A percentile compares a stretch with the other conserved stretches of the same genome.
Evolutionary conservation across 306 rosid species (phyloP).

Genomic region (Betula pendula): DNA sequence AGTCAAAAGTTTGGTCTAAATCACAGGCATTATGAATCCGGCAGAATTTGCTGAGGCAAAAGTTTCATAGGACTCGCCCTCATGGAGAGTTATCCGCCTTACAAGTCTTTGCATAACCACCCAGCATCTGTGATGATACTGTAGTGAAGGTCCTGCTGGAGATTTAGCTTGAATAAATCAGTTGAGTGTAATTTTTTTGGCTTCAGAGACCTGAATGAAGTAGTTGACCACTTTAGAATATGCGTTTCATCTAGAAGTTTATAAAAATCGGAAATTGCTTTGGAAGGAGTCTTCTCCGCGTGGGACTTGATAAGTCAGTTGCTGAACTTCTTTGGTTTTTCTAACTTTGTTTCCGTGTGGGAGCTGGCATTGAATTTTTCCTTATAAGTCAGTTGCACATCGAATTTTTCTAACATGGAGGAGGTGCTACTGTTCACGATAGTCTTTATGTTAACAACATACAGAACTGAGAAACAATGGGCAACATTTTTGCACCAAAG

Average conservation of each 20-base stretch:
- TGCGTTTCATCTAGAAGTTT: too few relatives aligned
- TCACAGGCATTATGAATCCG: background rate
- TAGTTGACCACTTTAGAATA: background rate
- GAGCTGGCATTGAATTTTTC: background rate
- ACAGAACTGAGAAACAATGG: background rate
- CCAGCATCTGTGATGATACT: background rate
- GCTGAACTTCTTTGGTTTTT: background rate
- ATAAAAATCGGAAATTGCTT: too few relatives aligned
- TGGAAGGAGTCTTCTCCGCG: too few relatives aligned
- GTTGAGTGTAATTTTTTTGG: background rate
- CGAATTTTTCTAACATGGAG: background rate
- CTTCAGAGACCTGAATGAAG: background rate
- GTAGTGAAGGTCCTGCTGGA: background rate
- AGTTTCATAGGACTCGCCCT: background rate
- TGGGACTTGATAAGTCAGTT: background rate
- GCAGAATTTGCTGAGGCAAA: background rate
- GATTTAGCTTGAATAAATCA: background rate
- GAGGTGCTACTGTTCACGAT: background rate
- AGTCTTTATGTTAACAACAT: background rate
- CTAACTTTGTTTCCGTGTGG: background rate
- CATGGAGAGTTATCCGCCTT: background rate
- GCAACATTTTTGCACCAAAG: background rate
- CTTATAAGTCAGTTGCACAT: background rate
- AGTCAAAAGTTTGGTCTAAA: conserved; percentile 2
- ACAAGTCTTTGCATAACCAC: background rate